These are phyloP conservation scores for Drosera capensis DNA, from an alignment of 148 eudicot genomes.

Conservation along the genomic window DNA sequence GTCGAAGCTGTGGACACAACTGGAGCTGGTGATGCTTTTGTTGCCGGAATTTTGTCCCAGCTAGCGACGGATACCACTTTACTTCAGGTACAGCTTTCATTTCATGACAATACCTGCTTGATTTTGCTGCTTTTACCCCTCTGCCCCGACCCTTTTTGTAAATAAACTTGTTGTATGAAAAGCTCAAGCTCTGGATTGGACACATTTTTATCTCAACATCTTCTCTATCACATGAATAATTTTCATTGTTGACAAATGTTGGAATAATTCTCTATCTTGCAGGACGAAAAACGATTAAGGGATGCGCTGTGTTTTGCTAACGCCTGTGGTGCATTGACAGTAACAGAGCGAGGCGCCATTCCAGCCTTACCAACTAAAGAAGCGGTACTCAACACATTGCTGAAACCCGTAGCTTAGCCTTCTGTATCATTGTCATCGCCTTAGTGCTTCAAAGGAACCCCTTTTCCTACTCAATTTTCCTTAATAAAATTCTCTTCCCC, in stretches of 20 bases:
- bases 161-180: no score
- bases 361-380: conserved; percentile 83
- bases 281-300: conserved; percentile 64
- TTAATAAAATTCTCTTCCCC: background rate
- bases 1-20: conserved; percentile 48
- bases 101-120: no score
- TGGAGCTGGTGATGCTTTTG: conserved; percentile 60
- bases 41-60: conserved; percentile 27
- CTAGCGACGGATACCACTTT: conserved; percentile 24
- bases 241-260: background rate
- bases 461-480: background rate
- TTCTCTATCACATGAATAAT: background rate
- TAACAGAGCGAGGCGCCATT: conserved; percentile 88
- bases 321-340: conserved; percentile 88
- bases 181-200: no score
- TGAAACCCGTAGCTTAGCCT: conserved; percentile 44
- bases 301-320: conserved; percentile 83
- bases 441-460: conserved; percentile 1
- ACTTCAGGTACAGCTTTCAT: conserved; percentile 23
- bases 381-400: conserved; percentile 45
- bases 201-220: background rate
- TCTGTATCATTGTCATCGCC: background rate
- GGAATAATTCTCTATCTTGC: conserved; percentile 1
- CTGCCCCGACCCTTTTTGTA: conserved; percentile 67
- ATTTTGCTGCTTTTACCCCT: conserved; percentile 90